Evolutionary conservation across 352 stramenopile species (phyloP), one percentile per base, ranked within the genome.

Genomic region (Phytophthora pinifolia): DNA sequence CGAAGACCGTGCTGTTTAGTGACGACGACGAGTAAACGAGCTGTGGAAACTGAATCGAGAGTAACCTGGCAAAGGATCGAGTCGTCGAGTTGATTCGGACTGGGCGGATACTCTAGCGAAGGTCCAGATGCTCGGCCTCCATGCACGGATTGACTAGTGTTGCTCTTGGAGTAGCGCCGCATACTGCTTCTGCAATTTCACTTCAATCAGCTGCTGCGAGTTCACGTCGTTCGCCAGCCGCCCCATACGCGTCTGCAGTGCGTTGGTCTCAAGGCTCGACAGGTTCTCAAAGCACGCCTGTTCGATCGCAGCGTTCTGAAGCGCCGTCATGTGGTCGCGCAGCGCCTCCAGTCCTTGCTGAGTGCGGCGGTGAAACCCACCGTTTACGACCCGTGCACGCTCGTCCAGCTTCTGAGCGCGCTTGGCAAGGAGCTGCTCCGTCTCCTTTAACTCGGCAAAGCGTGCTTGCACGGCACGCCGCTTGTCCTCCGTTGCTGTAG

Each of bases 111-210:
- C 20, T 22, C 20, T 22, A 22, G 20, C 20, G 20, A 22, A 22
- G 20, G 20, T 22, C 20, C 20, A 22, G 20, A 22, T 22, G 20
- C 20, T 22, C 20, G 20, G 20, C 20, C 20, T 22, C 20, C 20
- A 22, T 22, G 20, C 20, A 27, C 14, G 38, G 20, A 27, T 29
- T 33, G 27, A 58, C 35, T 66, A 53, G 20, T 54, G 39, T 42
- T 68, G 56, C 34, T 79, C 62, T 29, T 81, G 38, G 14, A 65
- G 33, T 32, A 92, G 54, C 36, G 67, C 59, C 10, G 81, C 80
- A 42, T 85, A 94, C 41, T 77, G 64, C 54, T 94, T 91, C 54
- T 94, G 84, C 27, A 94, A 67, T 56, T 82, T 74, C 20, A 89
- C 76, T 72, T 94, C 80, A n/a, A 65, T 52, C 27, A 87, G 56